These are phyloP conservation scores for Persicaria tinctoria DNA, from an alignment of 148 eudicot genomes.

Conservation along the genomic window DNA sequence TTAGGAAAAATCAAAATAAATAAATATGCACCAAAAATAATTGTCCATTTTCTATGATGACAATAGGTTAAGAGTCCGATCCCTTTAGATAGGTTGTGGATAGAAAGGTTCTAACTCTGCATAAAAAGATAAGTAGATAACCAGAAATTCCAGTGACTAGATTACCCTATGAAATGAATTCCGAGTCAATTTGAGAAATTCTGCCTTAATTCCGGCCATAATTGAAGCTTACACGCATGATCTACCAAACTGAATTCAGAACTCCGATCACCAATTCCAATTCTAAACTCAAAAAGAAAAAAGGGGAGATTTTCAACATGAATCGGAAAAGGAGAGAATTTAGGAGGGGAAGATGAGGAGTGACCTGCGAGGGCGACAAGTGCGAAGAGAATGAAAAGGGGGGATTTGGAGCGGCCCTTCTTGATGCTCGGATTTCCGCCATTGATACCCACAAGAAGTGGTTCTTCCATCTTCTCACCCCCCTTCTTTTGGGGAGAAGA, in stretches of 20 bases:
- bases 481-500: background rate
- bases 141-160: no score
- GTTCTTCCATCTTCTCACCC: background rate
- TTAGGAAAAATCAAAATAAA: no score
- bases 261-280: background rate
- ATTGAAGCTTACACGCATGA: no score
- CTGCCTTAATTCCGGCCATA: no score
- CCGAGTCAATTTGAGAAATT: no score
- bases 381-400: background rate
- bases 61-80: no score
- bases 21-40: no score
- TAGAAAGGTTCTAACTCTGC: no score
- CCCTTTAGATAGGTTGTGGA: no score
- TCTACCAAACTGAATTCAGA: background rate
- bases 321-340: background rate
- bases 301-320: background rate
- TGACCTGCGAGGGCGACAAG: background rate
- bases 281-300: background rate
- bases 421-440: background rate
- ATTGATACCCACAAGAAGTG: constrained; percentile 8
- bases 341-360: background rate
- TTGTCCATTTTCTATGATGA: no score
- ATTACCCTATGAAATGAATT: no score
- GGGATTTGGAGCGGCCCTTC: background rate
- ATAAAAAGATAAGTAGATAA: no score